Evolutionary conservation across 2,329 filamentous ascomycete species (phyloP).

Genomic region (Torrubiella hemipterigena): DNA sequence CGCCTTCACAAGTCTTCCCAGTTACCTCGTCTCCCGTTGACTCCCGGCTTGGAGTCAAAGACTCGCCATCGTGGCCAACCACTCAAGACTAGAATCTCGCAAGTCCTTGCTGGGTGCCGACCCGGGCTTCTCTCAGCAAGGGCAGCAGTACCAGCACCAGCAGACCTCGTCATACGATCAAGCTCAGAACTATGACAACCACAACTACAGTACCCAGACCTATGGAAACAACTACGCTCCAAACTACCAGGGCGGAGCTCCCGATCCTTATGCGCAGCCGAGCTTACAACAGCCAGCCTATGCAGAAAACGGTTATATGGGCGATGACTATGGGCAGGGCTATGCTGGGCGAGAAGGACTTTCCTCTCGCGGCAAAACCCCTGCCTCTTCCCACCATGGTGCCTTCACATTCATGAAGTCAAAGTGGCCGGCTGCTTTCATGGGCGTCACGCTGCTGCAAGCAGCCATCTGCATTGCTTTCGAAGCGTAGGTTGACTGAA

Average conservation of each 20-base stretch:
- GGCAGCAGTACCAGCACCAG: conserved; percentile 12
- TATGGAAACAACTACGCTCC: conserved; percentile 7
- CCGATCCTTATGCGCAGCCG: conserved; percentile 11
- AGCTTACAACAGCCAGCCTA: conserved; percentile 15
- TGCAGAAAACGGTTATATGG: conserved; percentile 14
- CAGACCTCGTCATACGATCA: conserved; percentile 1
- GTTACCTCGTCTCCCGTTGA: conserved; percentile 8
- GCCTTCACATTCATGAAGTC: conserved; percentile 65
- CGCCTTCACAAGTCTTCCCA: too few species aligned
- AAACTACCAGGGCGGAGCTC: conserved; percentile 17
- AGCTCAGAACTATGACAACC: not conserved
- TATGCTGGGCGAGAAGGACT: conserved; percentile 26
- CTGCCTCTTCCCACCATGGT: conserved; percentile 17
- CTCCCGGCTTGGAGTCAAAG: conserved; percentile 23
- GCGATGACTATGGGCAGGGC: conserved; percentile 19
- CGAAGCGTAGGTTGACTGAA: conserved; percentile 68
- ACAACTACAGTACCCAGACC: too few species aligned
- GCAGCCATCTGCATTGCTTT: conserved; percentile 69
- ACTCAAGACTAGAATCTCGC: conserved; percentile 27
- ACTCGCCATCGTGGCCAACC: conserved; percentile 24
- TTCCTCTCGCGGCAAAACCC: conserved; percentile 17
- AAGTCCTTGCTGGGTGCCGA: conserved; percentile 27
- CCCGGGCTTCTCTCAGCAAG: conserved; percentile 22
- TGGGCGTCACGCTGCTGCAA: conserved; percentile 62
- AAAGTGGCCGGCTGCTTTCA: conserved; percentile 81